phyloP scores from a whole-genome alignment of 2,329 filamentous ascomycete genomes.

The Cladosporium austrohemisphaericum region DNA sequence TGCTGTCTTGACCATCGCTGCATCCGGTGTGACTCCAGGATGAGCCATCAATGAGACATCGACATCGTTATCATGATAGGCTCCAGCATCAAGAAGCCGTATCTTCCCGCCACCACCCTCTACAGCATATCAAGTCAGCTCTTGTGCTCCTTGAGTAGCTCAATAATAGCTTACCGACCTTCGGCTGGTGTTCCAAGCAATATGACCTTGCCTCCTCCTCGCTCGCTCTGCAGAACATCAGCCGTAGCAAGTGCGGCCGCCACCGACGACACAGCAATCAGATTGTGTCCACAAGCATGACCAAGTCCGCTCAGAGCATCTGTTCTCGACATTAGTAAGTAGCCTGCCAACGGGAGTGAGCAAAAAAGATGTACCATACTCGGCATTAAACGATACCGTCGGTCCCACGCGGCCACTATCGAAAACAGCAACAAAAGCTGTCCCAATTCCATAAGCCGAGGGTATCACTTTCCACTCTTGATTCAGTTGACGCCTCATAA shows the following conservation, averaged over 20 bases:
- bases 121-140: not conserved
- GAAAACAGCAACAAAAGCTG: constrained; percentile 52
- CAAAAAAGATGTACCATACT: constrained; percentile 43
- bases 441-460: constrained; percentile 48
- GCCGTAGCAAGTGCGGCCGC: constrained; percentile 24
- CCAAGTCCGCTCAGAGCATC: constrained; percentile 41
- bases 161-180: too few relatives aligned
- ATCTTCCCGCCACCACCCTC: constrained; percentile 43
- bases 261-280: constrained; percentile 12
- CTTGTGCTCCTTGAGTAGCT: not conserved
- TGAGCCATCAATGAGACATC: constrained; percentile 35
- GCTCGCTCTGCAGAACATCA: constrained; percentile 23
- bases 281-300: constrained; percentile 46
- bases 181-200: constrained; percentile 44
- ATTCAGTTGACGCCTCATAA: constrained; percentile 38
- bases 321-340: constrained; percentile 38
- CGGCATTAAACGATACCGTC: constrained; percentile 44
- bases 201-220: constrained; percentile 37
- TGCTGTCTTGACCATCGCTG: constrained; percentile 50
- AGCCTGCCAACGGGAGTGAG: too few relatives aligned
- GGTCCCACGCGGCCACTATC: constrained; percentile 38
- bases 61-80: constrained; percentile 40
- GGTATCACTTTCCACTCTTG: constrained; percentile 17
- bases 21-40: constrained; percentile 37
- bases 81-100: constrained; percentile 42